Conservation (phyloP, 345 rosid genomes). For the Mercurialis annua region DNA sequence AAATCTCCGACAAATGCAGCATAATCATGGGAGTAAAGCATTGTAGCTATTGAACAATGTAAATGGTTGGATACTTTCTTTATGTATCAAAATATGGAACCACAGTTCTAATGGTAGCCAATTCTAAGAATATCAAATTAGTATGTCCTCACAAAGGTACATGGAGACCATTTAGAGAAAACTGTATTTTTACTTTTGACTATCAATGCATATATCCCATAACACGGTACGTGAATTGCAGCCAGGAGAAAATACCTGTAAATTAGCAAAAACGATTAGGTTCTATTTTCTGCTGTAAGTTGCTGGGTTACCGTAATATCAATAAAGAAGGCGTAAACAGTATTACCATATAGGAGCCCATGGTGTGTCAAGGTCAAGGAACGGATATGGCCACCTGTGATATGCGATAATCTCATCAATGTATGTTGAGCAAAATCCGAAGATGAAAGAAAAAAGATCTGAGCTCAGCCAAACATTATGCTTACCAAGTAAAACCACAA, state of each 20-base stretch:
- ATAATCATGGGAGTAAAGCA: not conserved
- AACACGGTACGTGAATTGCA: constrained; percentile 67
- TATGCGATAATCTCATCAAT: constrained; percentile 1
- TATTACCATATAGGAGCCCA: constrained; percentile 80
- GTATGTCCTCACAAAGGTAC: constrained; percentile 33
- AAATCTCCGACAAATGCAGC: not conserved
- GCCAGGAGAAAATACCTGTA: constrained; percentile 67
- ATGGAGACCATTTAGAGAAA: constrained; percentile 50
- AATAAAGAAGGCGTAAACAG: not conserved
- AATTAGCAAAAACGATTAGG: not conserved
- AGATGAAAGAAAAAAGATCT: no score
- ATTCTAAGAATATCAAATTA: constrained; percentile 13
- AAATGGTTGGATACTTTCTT: not conserved
- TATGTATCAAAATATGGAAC: constrained; percentile 3
- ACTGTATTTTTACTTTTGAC: constrained; percentile 43
- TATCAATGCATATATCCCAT: constrained; percentile 52
- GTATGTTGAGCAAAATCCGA: not conserved
- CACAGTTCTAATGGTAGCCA: not conserved
- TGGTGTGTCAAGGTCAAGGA: constrained; percentile 58
- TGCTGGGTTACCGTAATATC: not conserved
- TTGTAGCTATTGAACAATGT: not conserved
- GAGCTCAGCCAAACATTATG: not conserved
- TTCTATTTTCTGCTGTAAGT: no score
- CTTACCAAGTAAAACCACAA: constrained; percentile 72
- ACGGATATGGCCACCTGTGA: constrained; percentile 92